Evolutionary conservation across 805 yeast genomes (phyloP).

Genomic region (Danielia oregonensis): DNA sequence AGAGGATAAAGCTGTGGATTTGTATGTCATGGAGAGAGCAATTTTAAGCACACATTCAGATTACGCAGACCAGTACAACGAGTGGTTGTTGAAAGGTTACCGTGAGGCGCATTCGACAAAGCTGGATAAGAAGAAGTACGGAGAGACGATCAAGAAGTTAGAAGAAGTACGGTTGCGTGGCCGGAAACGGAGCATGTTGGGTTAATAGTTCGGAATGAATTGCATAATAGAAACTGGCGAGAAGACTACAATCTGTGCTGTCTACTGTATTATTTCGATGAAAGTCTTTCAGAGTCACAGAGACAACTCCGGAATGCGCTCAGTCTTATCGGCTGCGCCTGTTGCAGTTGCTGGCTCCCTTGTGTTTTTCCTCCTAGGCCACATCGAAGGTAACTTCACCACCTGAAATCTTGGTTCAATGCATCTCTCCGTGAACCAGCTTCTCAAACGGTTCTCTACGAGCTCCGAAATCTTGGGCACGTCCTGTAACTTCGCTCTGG

Average conservation of each 20-base stretch:
- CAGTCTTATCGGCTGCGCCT: slow-evolving; percentile 19
- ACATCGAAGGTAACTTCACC: slow-evolving; percentile 76
- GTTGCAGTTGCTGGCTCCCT: slow-evolving; percentile 26
- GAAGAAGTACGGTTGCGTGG: slow-evolving; percentile 89
- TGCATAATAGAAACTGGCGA: no score
- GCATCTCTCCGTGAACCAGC: slow-evolving; percentile 90
- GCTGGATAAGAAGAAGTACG: slow-evolving; percentile 37
- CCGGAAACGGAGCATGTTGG: slow-evolving; percentile 91
- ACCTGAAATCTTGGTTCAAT: slow-evolving; percentile 92
- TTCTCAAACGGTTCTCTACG: slow-evolving; percentile 75
- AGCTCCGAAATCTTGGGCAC: slow-evolving; percentile 87
- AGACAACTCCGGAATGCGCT: no score
- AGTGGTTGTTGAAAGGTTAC: slow-evolving; percentile 75
- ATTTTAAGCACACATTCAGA: slow-evolving; percentile 85
- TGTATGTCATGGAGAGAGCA: slow-evolving; percentile 92
- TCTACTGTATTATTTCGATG: no score
- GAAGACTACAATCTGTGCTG: no score
- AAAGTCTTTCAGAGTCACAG: no score
- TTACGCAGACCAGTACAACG: slow-evolving; percentile 57
- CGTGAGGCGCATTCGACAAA: slow-evolving; percentile 31
- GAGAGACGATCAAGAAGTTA: slow-evolving; percentile 60
- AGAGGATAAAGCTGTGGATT: slow-evolving; percentile 96
- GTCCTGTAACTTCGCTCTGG: slow-evolving; percentile 86
- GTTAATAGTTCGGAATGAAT: no score
- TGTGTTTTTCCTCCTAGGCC: slow-evolving; percentile 59